phyloP scores from a whole-genome alignment of 306 rosid species.

The Canavalia gladiata region DNA sequence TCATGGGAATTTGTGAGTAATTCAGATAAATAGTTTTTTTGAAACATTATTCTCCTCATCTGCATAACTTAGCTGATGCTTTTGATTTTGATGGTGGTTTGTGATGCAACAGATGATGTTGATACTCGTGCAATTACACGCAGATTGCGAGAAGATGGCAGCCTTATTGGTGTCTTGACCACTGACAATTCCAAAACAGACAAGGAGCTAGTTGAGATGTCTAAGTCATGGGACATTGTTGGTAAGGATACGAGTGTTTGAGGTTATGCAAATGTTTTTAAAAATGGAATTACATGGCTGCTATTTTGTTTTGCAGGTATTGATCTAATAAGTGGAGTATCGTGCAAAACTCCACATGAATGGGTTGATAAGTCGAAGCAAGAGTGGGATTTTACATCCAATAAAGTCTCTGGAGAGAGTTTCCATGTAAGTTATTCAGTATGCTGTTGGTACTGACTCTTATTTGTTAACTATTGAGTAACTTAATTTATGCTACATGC shows the following conservation, averaged over 20 bases:
- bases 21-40: slow-evolving; percentile 26
- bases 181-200: slow-evolving; percentile 83
- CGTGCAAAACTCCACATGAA: slow-evolving; percentile 82
- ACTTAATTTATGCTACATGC: slow-evolving; percentile 19
- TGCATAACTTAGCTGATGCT: slow-evolving; percentile 21
- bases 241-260: slow-evolving; percentile 64
- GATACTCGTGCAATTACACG: slow-evolving; percentile 97
- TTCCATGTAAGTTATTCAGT: slow-evolving; percentile 65
- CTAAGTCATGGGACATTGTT: slow-evolving; percentile 93
- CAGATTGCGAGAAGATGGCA: slow-evolving; percentile 90
- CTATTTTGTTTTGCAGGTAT: slow-evolving; percentile 65
- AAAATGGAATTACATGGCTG: slow-evolving; percentile 23
- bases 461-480: slow-evolving; percentile 7
- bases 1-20: slow-evolving; percentile 99
- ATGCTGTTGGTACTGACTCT: neutral
- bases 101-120: slow-evolving; percentile 80
- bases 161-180: slow-evolving; percentile 95
- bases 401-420: slow-evolving; percentile 52
- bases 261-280: slow-evolving; percentile 17
- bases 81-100: slow-evolving; percentile 39
- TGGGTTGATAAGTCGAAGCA: slow-evolving; percentile 80
- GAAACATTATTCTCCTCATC: neutral
- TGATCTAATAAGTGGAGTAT: slow-evolving; percentile 94
- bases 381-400: slow-evolving; percentile 75
- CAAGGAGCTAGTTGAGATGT: slow-evolving; percentile 80